Percentiles rank a stretch among this genome's conserved stretches.
Evolutionary conservation across 169 alveolate genomes (phyloP).

Genomic region (Miamiensis avidus): DNA sequence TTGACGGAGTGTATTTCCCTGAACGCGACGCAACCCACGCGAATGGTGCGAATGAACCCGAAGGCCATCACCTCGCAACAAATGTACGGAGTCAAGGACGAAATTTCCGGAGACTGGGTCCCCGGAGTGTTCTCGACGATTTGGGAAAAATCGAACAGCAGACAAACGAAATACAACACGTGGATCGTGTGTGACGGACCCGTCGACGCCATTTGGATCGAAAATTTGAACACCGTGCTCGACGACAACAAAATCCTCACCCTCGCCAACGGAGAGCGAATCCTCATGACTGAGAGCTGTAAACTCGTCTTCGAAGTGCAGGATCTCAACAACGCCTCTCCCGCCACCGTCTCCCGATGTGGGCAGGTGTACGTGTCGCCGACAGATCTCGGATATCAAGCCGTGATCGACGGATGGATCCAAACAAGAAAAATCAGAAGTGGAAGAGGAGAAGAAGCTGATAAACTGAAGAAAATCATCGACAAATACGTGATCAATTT

Average conservation of each 20-base stretch:
- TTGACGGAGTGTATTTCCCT: constrained; percentile 90
- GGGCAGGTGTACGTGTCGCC: constrained; percentile 94
- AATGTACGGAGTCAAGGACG: constrained; percentile 73
- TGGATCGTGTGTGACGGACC: constrained; percentile 98
- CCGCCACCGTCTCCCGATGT: constrained; percentile 95
- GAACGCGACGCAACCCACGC: constrained; percentile 78
- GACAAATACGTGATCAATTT: constrained; percentile 77
- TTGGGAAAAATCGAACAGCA: constrained; percentile 94
- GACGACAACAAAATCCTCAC: constrained; percentile 95
- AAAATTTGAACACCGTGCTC: constrained; percentile 94
- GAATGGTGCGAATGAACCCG: constrained; percentile 93
- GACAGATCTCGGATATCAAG: constrained; percentile 92
- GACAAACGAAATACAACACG: constrained; percentile 86
- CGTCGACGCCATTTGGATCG: constrained; percentile 97
- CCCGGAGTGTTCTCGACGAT: constrained; percentile 95
- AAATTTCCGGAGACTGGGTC: constrained; percentile 94
- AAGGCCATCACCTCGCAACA: constrained; percentile 95
- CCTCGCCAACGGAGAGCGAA: constrained; percentile 93
- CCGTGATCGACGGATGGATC: constrained; percentile 91
- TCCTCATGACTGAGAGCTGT: constrained; percentile 94
- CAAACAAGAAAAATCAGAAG: constrained; percentile 67
- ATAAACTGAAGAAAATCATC: constrained; percentile 65
- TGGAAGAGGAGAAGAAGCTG: constrained; percentile 79
- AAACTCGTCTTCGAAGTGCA: constrained; percentile 94
- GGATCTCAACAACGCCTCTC: constrained; percentile 92